These are phyloP conservation scores for Fusarium sp. DNA, from an alignment of 2,329 filamentous ascomycete species.

Conservation along the genomic window DNA sequence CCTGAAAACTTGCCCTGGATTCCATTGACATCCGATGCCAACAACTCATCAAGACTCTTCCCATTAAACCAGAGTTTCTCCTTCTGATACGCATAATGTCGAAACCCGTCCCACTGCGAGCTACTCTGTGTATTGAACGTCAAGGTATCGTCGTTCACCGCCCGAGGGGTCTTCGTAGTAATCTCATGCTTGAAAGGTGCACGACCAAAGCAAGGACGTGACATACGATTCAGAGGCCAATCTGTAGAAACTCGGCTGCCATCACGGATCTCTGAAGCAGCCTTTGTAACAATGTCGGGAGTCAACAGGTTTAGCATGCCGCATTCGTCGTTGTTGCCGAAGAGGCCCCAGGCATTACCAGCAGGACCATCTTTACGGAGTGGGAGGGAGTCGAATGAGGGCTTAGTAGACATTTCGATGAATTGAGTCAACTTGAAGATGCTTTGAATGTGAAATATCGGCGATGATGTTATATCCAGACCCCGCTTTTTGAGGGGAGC, in stretches of 20 bases:
- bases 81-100: constrained; percentile 54
- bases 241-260: constrained; percentile 50
- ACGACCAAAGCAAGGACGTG: constrained; percentile 50
- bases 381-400: constrained; percentile 59
- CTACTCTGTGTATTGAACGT: constrained; percentile 53
- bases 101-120: constrained; percentile 55
- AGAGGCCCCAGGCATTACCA: constrained; percentile 68
- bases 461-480: not conserved
- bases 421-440: not conserved
- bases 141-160: constrained; percentile 50
- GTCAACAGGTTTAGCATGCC: constrained; percentile 67
- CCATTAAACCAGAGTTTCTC: constrained; percentile 51
- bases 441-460: fast-evolving
- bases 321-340: constrained; percentile 61
- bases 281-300: constrained; percentile 37
- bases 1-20: constrained; percentile 41
- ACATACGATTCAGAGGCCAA: constrained; percentile 50
- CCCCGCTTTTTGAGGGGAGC: constrained; percentile 23
- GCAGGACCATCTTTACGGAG: constrained; percentile 60
- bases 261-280: constrained; percentile 47
- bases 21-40: constrained; percentile 47
- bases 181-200: constrained; percentile 45
- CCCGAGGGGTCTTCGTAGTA: constrained; percentile 43
- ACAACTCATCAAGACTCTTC: constrained; percentile 56
- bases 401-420: constrained; percentile 16